phyloP scores from a whole-genome alignment of 2,329 filamentous ascomycete genomes.

The Arthrobotrys pseudoclavata region DNA sequence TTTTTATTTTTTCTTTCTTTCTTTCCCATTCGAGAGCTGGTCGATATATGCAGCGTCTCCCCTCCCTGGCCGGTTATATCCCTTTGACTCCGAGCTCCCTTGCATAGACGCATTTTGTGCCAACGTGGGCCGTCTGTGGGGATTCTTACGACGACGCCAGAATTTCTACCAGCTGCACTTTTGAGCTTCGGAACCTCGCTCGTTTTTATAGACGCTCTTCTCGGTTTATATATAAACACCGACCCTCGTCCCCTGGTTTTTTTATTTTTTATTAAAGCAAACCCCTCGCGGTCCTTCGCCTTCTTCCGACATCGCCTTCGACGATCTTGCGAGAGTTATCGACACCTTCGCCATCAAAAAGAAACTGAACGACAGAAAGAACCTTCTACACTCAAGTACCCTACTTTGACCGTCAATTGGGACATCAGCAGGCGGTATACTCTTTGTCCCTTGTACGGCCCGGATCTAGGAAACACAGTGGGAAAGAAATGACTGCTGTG shows the following conservation, averaged over 20 bases:
- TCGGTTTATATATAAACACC: constrained; percentile 20
- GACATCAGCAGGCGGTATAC: constrained; percentile 15
- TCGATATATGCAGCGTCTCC: constrained; percentile 25
- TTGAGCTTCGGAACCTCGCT: constrained; percentile 34
- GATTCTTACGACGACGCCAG: constrained; percentile 34
- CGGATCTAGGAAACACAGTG: constrained; percentile 25
- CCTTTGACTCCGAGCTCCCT: constrained; percentile 56
- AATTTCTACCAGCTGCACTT: constrained; percentile 52
- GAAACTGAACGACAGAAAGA: neutral
- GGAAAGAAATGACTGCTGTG: constrained; percentile 58
- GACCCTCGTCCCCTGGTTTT: neutral
- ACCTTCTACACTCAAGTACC: neutral
- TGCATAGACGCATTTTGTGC: constrained; percentile 53
- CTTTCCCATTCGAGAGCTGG: constrained; percentile 11
- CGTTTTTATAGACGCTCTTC: constrained; percentile 22
- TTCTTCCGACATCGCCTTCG: constrained; percentile 23
- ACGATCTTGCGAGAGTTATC: constrained; percentile 36
- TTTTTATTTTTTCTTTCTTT: constrained; percentile 6
- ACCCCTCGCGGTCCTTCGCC: constrained; percentile 14
- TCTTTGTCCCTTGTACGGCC: neutral
- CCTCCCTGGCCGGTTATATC: constrained; percentile 44
- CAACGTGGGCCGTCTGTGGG: constrained; percentile 46
- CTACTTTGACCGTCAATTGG: constrained; percentile 25
- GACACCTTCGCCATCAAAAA: constrained; percentile 23
- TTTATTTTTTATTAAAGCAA: neutral